Evolutionary conservation across 2,329 filamentous ascomycete genomes (phyloP).

Genomic region (Penicillium fuscoglaucum): DNA sequence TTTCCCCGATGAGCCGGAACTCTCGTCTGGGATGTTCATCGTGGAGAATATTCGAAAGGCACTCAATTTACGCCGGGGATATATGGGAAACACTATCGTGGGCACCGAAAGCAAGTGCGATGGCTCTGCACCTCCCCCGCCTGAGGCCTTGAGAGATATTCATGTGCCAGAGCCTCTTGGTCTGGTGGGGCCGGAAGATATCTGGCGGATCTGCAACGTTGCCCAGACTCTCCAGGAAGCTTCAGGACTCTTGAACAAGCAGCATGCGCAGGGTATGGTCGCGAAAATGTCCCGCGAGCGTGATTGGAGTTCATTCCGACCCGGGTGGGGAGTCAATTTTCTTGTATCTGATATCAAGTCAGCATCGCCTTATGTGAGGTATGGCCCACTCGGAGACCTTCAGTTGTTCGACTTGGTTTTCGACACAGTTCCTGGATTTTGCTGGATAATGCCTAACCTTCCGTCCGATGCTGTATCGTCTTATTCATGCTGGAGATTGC

Average conservation of each 20-base stretch:
- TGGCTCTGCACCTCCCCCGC: not conserved
- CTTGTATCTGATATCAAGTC: not conserved
- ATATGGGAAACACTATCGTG: not conserved
- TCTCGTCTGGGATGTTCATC: not conserved
- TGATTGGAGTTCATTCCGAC: constrained; percentile 1
- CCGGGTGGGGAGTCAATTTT: not conserved
- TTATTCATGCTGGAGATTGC: not conserved
- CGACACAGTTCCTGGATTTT: not conserved
- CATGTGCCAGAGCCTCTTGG: not conserved
- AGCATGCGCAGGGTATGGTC: not conserved
- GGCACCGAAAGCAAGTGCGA: not conserved
- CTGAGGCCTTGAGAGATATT: not conserved
- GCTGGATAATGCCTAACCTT: not conserved
- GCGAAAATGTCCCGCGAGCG: not conserved
- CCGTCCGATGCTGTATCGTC: not conserved
- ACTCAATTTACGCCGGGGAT: not conserved
- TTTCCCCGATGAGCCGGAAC: not conserved
- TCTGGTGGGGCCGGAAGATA: not conserved
- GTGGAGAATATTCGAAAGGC: not conserved
- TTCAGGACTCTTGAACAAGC: not conserved
- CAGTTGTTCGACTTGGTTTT: not conserved
- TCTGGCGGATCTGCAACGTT: not conserved
- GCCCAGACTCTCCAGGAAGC: not conserved
- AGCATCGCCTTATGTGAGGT: not conserved
- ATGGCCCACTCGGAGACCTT: not conserved